Evolutionary conservation across 257 asterid genomes (phyloP), one percentile per base, ranked within the genome.

Genomic region (Sherardia arvensis): DNA sequence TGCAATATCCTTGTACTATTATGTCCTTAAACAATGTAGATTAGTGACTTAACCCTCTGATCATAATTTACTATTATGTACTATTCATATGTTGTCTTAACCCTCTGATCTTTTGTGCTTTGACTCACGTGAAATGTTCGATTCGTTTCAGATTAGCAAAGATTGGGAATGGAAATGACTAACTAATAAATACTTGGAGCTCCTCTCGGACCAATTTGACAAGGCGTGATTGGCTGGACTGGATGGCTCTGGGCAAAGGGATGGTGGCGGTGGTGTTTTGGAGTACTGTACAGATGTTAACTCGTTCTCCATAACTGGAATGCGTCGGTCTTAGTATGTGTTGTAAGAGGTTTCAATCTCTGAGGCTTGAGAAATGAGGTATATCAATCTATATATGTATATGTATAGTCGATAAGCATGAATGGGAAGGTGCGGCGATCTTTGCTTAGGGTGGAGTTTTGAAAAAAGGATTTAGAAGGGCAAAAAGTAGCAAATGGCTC

Each of bases 361-460:
- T n/a, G n/a, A 43, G 51, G 51, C 51, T 43, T 15, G 51, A 15
- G 51, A 43, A 43, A 43, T 43, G 51, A 43, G 51, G 51, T 43
- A 43, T 43, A 43, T 43, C 51, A 14, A 43, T 43, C 51, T 43
- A 43, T 43, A 14, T 36, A 40, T n/a, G 14, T 43, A 10, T 14
- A 17, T 43, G 20, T 43, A 43, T 58, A 58, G 62, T 28, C 4
- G 43, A 58, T 25, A 2, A 58, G 61, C 22, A 58, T 20, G 62
- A 29, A 58, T 40, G 62, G 62, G 62, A 55, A 23, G 57, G 34
- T 20, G 57, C 59, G 38, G 69, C 26, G 66, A 4, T 64, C 28
- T 25, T 74, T 66, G 80, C 74, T 76, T 72, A 78, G 73, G 61
- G 82, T 60, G 87, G 82, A 81, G 82, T 73, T 33, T 25, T 53